These are phyloP conservation scores for Diospyros lotus DNA, from an alignment of 148 eudicot genomes.

Conservation along the genomic window DNA sequence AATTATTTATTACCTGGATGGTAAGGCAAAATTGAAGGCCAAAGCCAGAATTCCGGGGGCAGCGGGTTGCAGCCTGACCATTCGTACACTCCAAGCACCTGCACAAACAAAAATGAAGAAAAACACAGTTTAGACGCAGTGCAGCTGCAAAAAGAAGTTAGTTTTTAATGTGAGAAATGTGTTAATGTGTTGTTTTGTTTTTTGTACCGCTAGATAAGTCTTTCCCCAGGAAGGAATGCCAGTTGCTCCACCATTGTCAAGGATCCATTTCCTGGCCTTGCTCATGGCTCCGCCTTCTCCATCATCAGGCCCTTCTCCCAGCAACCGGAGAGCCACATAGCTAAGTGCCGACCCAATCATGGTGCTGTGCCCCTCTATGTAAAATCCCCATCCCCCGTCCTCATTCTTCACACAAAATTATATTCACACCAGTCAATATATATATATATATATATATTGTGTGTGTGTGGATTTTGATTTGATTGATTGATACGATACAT, in stretches of 20 bases:
- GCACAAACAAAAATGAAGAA: background rate
- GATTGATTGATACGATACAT: background rate
- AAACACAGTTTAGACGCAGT: no score
- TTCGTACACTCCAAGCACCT: conserved; percentile 23
- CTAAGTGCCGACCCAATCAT: conserved; percentile 12
- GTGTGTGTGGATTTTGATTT: no score
- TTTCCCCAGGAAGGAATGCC: conserved; percentile 14
- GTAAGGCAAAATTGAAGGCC: conserved; percentile 6
- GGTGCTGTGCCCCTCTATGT: conserved; percentile 16
- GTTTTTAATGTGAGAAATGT: no score
- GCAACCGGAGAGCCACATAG: conserved; percentile 11
- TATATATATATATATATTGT: no score
- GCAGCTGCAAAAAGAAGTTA: no score
- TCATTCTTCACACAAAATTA: conserved; percentile 2
- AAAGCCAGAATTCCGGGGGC: conserved; percentile 19
- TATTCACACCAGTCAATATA: no score
- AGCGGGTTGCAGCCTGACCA: conserved; percentile 21
- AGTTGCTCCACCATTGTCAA: conserved; percentile 16
- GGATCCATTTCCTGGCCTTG: conserved; percentile 15
- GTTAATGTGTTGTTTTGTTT: no score
- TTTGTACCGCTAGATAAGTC: conserved; percentile 5
- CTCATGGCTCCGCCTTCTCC: conserved; percentile 4
- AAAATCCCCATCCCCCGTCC: conserved; percentile 22
- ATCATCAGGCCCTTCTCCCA: conserved; percentile 9
- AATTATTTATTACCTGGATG: conserved; percentile 14